These are phyloP conservation scores for Claviceps monticola DNA, from an alignment of 2,329 filamentous ascomycete species.

Conservation along the genomic window DNA sequence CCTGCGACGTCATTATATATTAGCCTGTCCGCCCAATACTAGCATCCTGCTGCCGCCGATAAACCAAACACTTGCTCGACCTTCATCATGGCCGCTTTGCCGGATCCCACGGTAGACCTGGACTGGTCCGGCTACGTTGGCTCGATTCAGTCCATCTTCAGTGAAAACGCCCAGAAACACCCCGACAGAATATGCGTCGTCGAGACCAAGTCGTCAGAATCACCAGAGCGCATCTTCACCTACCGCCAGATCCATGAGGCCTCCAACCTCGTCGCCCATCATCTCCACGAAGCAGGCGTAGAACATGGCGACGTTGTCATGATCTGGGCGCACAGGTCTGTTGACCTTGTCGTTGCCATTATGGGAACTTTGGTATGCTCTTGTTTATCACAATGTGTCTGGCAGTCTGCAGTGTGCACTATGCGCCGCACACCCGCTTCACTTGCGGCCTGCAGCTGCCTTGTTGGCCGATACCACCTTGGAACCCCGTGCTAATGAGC, in stretches of 20 bases:
- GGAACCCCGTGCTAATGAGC: not conserved
- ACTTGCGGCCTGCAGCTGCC: not conserved
- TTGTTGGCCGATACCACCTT: too few relatives aligned
- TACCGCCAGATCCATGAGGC: slow-evolving; percentile 80
- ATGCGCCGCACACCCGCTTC: not conserved
- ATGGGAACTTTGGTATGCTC: slow-evolving; percentile 51
- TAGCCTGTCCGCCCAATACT: not conserved
- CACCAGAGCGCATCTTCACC: slow-evolving; percentile 55
- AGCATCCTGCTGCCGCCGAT: not conserved
- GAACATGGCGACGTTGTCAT: slow-evolving; percentile 79
- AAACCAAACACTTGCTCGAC: not conserved
- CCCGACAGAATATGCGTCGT: slow-evolving; percentile 44
- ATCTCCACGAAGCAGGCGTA: slow-evolving; percentile 61
- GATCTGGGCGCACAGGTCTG: slow-evolving; percentile 72
- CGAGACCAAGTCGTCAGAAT: slow-evolving; percentile 28
- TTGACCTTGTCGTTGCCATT: slow-evolving; percentile 51
- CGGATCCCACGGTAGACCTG: slow-evolving; percentile 53
- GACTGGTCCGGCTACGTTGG: slow-evolving; percentile 52
- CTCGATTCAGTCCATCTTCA: slow-evolving; percentile 56
- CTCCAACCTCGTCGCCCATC: slow-evolving; percentile 66
- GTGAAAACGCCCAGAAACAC: slow-evolving; percentile 48
- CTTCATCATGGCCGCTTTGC: slow-evolving; percentile 20
- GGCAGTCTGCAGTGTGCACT: not conserved
- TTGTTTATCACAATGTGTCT: not conserved
- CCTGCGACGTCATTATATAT: not conserved